Base-by-base conservation (phyloP, 768 basidiomycete genomes). In the Boletus rubescentipes region DNA sequence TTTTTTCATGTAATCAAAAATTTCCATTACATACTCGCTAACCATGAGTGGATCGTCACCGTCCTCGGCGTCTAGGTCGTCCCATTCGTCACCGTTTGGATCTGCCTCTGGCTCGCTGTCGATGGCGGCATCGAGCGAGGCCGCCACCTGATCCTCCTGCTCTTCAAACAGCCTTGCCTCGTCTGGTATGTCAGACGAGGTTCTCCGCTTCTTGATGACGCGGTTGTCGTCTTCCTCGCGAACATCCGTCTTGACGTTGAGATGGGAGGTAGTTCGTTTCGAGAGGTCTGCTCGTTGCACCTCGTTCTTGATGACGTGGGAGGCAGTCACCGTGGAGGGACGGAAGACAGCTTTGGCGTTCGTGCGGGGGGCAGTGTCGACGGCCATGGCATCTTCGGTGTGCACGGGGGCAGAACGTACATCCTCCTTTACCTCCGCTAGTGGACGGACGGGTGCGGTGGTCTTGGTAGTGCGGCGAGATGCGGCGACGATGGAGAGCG, bases 41-140 rank as follows among this genome's bases (percentile, higher is more conserved):
- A 97, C 95, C 95, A 98, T 98, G 55, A 92, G 78, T 14, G 96
- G 97, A 66, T 99, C 96, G 46, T 94, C 93, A 49, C 77, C 83
- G 67, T 98, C 95, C 20, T 95, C 93, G 1, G 83, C 85, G 59
- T 98, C 94, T 15, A 98, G 80, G 65, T 98, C 96, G 30, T 89
- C 89, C 95, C 93, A 98, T 66, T 79, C 75, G 64, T 75, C 60
- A 57, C 77, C 78, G 51, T 87, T 77, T 4, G 85, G 85, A 59
- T 87, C 86, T 5, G 82, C 85, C 65, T 89, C 89, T 4, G 63
- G 68, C 56, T 84, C 82, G 12, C 74, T 75, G 31, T 83, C 74
- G 30, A 69, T 59, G 14, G 62, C 58, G 12, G 67, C 73, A 31
- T 80, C 72, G 9, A 80, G 75, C 14, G 75, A 73, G 4, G 69